Evolutionary conservation across 1,139 yeast species (phyloP).

Genomic region (Nakaseomyces uthaithaninus): DNA sequence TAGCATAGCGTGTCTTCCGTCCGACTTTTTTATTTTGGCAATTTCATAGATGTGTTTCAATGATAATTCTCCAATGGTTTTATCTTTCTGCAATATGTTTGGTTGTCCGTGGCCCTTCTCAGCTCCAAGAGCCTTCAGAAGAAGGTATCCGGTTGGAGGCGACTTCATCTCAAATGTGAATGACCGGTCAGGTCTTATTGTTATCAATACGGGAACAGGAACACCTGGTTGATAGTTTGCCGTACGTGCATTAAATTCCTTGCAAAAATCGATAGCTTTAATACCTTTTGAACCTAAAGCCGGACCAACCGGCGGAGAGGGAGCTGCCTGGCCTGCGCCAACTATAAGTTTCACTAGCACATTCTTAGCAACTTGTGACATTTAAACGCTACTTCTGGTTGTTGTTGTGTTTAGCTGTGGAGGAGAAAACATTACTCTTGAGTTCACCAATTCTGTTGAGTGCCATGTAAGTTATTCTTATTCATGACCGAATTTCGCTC

Average conservation of each 20-base stretch:
- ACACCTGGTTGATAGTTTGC: constrained; percentile 77
- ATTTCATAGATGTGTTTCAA: constrained; percentile 90
- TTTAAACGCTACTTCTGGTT: too few relatives aligned
- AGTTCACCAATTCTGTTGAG: too few relatives aligned
- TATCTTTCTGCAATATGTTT: constrained; percentile 20
- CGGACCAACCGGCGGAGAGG: constrained; percentile 99
- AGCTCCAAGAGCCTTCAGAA: constrained; percentile 77
- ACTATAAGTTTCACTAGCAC: constrained; percentile 81
- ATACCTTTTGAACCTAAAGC: constrained; percentile 98
- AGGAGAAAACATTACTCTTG: too few relatives aligned
- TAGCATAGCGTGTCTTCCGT: constrained; percentile 64
- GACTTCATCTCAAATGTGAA: constrained; percentile 81
- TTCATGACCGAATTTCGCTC: too few relatives aligned
- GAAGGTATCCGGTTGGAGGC: constrained; percentile 86
- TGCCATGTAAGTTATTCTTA: too few relatives aligned
- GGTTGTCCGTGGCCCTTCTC: constrained; percentile 54
- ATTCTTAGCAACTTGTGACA: constrained; percentile 30
- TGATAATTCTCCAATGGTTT: constrained; percentile 62
- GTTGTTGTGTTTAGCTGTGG: too few relatives aligned
- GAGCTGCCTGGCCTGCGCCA: constrained; percentile 98
- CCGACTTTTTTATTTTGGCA: constrained; percentile 87
- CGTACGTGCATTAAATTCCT: constrained; percentile 95
- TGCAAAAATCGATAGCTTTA: constrained; percentile 96
- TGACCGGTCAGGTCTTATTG: constrained; percentile 86
- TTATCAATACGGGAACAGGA: constrained; percentile 80